Conservation (phyloP, 176 grass and related monocot genomes). For the Raddia guianensis region DNA sequence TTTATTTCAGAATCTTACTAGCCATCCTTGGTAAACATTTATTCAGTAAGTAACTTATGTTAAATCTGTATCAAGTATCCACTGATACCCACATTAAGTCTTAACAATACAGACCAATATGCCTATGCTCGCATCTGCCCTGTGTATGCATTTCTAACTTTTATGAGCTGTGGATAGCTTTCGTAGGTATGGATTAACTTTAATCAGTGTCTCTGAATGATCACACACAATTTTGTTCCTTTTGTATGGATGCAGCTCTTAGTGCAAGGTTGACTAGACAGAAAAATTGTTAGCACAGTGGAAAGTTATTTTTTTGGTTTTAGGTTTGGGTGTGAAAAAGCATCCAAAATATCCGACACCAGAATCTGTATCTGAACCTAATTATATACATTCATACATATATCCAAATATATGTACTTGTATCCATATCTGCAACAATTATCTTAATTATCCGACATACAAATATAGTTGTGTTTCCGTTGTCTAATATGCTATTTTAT, state of each 20-base stretch:
- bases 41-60: neutral
- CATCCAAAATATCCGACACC: too few relatives aligned
- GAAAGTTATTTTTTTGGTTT: constrained; percentile 6
- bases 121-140: neutral
- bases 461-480: too few relatives aligned
- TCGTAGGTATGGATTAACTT: neutral
- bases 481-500: too few relatives aligned
- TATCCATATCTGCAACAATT: too few relatives aligned
- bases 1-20: constrained; percentile 2
- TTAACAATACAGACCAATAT: constrained; percentile 13
- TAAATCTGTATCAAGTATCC: neutral
- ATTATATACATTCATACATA: too few relatives aligned
- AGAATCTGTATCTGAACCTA: too few relatives aligned
- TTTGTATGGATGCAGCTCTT: constrained; percentile 24
- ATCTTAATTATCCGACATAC: too few relatives aligned
- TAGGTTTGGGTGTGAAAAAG: too few relatives aligned
- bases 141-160: neutral
- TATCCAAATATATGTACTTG: too few relatives aligned
- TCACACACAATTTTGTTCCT: neutral
- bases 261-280: neutral
- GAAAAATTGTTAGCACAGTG: neutral
- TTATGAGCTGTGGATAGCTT: neutral
- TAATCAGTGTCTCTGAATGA: neutral
- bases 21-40: neutral
- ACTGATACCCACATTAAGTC: neutral